Evolutionary conservation across 2,329 filamentous ascomycete genomes (phyloP), one percentile per base, ranked within the genome.

Genomic region (Aspergillus glaucus): DNA sequence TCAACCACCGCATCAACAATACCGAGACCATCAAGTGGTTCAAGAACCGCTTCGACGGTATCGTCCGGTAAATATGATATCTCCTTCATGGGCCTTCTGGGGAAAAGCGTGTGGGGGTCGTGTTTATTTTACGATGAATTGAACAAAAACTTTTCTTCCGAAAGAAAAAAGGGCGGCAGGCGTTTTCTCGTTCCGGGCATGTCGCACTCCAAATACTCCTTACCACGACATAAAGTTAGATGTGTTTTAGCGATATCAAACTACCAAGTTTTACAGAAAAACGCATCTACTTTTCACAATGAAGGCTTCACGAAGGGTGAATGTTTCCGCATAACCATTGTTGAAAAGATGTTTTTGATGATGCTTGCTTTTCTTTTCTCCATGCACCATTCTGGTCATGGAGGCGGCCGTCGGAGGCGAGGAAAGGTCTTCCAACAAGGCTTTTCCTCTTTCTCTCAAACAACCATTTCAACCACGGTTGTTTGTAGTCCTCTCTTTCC

Each of bases 21-120:
- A 77, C 83, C 60, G 93, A 98, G 85, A 96, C 91, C 70, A 79
- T 97, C 79, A 95, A 91, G 82, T 98, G 93, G 93, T 98, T 87
- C 82, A 88, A 88, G 82, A 84, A 81, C 75, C 85, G 90, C 77
- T 96, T 95, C 85, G 90, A 97, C 75, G 93, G 92, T 74, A 97
- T 97, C 74, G 89, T 98, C 79, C 86, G 93, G 81, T 97, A 95
- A 88, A 84, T 68, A 70, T 47, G 52, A 44, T 32, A 19, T 17
- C 39, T 46, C 50, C 45, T 46, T 48, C 43, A 52, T 37, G 51
- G 52, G 52, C 55, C 47, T 56, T 56, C 45, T 51, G 54, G 55
- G 52, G 55, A 50, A 58, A 52, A 59, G 50, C 53, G 53, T 52
- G 53, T 57, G 57, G 60, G 54, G 53, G 53, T 55, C 55, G 58